Conservation (phyloP, 208 protist genomes). For the Trypanosoma cruzi region DNA sequence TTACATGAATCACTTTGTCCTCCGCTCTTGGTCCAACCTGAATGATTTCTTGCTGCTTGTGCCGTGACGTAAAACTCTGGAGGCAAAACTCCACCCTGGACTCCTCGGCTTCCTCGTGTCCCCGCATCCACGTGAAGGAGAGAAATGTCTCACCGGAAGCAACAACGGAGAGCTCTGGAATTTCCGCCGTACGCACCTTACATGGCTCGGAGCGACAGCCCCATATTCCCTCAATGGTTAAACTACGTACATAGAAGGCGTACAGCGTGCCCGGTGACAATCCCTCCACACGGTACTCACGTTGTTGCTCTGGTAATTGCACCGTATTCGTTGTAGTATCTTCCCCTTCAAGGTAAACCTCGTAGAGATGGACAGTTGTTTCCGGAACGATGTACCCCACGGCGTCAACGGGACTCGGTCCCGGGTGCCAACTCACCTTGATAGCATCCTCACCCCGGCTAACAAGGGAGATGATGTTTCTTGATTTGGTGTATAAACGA, state of each 20-base stretch:
- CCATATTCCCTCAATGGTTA: constrained; percentile 74
- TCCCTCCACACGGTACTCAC: constrained; percentile 50
- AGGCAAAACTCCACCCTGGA: constrained; percentile 77
- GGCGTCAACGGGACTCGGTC: constrained; percentile 25
- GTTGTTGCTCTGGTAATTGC: constrained; percentile 32
- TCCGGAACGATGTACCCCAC: constrained; percentile 52
- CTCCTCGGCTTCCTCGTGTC: constrained; percentile 41
- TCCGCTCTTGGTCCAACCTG: constrained; percentile 33
- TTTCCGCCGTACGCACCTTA: constrained; percentile 59
- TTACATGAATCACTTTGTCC: constrained; percentile 63
- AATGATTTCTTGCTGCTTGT: constrained; percentile 48
- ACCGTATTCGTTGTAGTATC: constrained; percentile 24
- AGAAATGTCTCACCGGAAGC: constrained; percentile 81
- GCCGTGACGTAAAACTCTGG: constrained; percentile 45
- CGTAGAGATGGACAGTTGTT: constrained; percentile 42
- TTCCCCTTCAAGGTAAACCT: constrained; percentile 55
- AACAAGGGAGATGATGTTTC: constrained; percentile 52
- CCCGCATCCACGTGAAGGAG: constrained; percentile 73
- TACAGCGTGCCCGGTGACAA: constrained; percentile 75
- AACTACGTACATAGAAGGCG: constrained; percentile 64
- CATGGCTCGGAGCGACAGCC: constrained; percentile 66
- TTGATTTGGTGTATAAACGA: constrained; percentile 76
- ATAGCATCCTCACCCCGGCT: constrained; percentile 85
- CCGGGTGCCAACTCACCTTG: constrained; percentile 62
- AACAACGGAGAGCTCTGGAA: constrained; percentile 48